Base-by-base conservation (phyloP, 768 basidiomycete genomes). In the Rhizopogon vulgaris region DNA sequence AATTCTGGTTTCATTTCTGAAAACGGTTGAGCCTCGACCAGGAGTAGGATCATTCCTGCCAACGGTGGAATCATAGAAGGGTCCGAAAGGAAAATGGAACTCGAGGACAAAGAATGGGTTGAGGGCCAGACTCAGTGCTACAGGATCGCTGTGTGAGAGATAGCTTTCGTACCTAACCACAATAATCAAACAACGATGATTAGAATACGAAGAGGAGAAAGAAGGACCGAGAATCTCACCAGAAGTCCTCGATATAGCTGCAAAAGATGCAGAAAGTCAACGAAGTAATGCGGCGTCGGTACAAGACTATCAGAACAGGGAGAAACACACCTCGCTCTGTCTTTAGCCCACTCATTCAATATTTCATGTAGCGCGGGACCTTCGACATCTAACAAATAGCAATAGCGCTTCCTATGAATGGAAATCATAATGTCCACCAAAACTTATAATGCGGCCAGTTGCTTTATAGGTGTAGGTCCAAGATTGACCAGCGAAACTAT, bases 51-150 rank as follows among this genome's bases (percentile, higher is more conserved):
- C 93, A 63, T 96, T 87, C 69, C 91, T 95, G 63, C 4, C 9
- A 43, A 42, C 45, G 24, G 4, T 46, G 30, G 18, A 22, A 12
- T 46, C 34, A 30, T 38, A 1, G 42, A 48, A 22, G 22, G 48
- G n/a, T 3, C 47, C 14, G 18, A 41, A 45, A 6, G 14, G 24
- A 2, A 28, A 22, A 15, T 25, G 42, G 6, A n/a, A 28, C 93
- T 96, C 92, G 57, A 98, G 84, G 6, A 97, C 90, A 66, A 99
- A 98, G 77, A 94, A 99, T 0, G 95, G 95, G 63, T 98, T 99
- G 59, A 98, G 76, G 38, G 88, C 87, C 51, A n/a, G n/a, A n/a
- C n/a, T n/a, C n/a, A 99, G 79, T 2, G 97, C 95, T 34, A 99
- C 94, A 0, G 94, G 91, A 58, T 96, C 92, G 55, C 84, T 83